Conservation (phyloP, 2,329 filamentous ascomycete genomes). For the Elsinoe perseae region DNA sequence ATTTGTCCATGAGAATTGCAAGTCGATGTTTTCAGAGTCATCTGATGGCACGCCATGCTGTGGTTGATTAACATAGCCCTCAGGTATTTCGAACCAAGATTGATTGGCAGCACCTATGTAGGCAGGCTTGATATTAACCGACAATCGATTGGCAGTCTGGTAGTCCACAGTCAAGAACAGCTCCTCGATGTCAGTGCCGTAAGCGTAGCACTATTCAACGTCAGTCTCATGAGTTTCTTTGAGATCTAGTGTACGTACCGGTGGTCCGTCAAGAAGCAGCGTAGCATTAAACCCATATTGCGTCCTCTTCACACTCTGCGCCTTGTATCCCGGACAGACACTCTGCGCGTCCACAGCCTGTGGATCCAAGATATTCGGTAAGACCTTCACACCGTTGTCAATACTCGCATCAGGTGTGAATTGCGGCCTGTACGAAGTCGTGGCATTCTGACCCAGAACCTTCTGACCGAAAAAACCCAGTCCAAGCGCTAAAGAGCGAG, state of each 20-base stretch:
- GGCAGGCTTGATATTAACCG: slow-evolving; percentile 61
- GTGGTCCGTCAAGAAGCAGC: slow-evolving; percentile 44
- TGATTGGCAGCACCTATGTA: slow-evolving; percentile 41
- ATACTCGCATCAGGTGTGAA: slow-evolving; percentile 30
- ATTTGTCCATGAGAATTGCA: slow-evolving; percentile 50
- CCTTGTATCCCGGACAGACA: slow-evolving; percentile 55
- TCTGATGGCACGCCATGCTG: slow-evolving; percentile 34
- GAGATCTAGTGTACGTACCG: slow-evolving; percentile 24
- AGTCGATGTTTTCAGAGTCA: slow-evolving; percentile 37
- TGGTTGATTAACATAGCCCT: slow-evolving; percentile 54
- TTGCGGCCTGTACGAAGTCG: slow-evolving; percentile 25
- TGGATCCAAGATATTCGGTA: slow-evolving; percentile 60
- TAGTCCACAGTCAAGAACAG: slow-evolving; percentile 62
- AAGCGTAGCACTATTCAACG: slow-evolving; percentile 55
- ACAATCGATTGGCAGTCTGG: slow-evolving; percentile 57
- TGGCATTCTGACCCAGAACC: neutral
- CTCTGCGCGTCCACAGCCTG: slow-evolving; percentile 55
- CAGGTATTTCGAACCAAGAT: slow-evolving; percentile 53
- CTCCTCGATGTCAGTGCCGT: slow-evolving; percentile 64
- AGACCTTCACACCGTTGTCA: slow-evolving; percentile 33
- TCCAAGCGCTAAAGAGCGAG: neutral
- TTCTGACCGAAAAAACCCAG: neutral
- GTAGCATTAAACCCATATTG: slow-evolving; percentile 45
- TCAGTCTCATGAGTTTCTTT: slow-evolving; percentile 6
- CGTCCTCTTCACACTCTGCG: slow-evolving; percentile 42